These are phyloP conservation scores for Rhizopogon vesiculosus DNA, from an alignment of 768 basidiomycete genomes.

Conservation along the genomic window DNA sequence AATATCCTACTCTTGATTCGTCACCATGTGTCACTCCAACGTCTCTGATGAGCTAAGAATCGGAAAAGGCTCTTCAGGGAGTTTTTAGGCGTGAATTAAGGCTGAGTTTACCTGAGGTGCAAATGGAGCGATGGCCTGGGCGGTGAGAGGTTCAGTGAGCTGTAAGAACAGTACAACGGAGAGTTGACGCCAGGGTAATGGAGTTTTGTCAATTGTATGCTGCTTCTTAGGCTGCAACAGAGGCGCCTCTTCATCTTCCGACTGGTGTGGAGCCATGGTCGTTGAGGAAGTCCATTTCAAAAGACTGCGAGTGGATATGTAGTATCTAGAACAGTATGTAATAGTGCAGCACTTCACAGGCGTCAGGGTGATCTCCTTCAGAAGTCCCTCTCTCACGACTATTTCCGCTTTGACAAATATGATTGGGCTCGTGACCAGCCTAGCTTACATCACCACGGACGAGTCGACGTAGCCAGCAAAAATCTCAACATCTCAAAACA, in stretches of 20 bases:
- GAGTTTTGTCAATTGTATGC: slow-evolving; percentile 21
- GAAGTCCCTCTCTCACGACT: too few species aligned
- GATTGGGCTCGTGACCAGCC: too few species aligned
- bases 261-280: not conserved
- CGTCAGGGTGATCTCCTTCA: too few species aligned
- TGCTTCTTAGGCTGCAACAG: slow-evolving; percentile 19
- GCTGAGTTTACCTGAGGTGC: slow-evolving; percentile 47
- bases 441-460: too few species aligned
- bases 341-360: too few species aligned
- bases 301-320: too few species aligned
- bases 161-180: slow-evolving; percentile 43
- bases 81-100: not conserved
- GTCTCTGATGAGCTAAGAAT: slow-evolving; percentile 31
- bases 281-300: not conserved
- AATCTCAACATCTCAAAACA: too few species aligned
- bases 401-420: too few species aligned
- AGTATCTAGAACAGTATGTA: too few species aligned
- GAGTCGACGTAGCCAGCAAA: too few species aligned
- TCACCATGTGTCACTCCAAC: slow-evolving; percentile 38
- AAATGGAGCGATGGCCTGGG: slow-evolving; percentile 52
- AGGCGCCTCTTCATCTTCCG: slow-evolving; percentile 32
- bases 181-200: slow-evolving; percentile 45
- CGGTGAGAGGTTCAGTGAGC: slow-evolving; percentile 45
- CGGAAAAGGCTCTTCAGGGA: not conserved
- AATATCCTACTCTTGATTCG: slow-evolving; percentile 41